Evolutionary conservation across 2,329 filamentous ascomycete species (phyloP).

Genomic region (Cercospora beticola): DNA sequence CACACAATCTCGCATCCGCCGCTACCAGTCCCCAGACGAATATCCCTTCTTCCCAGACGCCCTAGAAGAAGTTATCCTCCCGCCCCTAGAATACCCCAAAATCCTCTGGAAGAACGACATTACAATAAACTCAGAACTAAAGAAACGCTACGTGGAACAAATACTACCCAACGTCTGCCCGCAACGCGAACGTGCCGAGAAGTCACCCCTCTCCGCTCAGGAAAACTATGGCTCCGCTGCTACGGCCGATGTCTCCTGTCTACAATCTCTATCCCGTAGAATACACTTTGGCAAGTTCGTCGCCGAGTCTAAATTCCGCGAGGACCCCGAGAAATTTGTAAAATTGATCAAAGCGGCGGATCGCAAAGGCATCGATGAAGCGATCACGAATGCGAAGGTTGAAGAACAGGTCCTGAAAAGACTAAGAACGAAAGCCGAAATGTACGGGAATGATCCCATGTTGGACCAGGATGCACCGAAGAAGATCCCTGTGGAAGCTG

Average conservation of each 20-base stretch:
- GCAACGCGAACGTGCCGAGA: conserved; percentile 73
- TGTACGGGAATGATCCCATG: conserved; percentile 88
- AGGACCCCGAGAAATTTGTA: conserved; percentile 77
- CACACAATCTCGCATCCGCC: conserved; percentile 86
- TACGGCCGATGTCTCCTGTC: conserved; percentile 82
- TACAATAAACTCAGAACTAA: conserved; percentile 86
- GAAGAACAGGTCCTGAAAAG: conserved; percentile 90
- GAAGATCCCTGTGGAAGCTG: conserved; percentile 91
- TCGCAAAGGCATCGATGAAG: conserved; percentile 75
- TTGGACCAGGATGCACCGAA: conserved; percentile 50
- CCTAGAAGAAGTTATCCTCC: conserved; percentile 77
- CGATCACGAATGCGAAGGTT: conserved; percentile 86
- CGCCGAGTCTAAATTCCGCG: conserved; percentile 89
- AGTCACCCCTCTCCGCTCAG: conserved; percentile 69
- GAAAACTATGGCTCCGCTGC: conserved; percentile 96
- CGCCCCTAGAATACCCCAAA: conserved; percentile 79
- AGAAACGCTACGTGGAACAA: conserved; percentile 75
- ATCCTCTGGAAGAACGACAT: conserved; percentile 87
- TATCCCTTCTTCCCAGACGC: conserved; percentile 92
- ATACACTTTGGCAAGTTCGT: conserved; percentile 99
- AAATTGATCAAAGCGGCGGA: conserved; percentile 78
- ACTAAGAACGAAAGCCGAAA: conserved; percentile 82
- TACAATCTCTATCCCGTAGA: conserved; percentile 84
- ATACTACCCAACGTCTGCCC: conserved; percentile 83
- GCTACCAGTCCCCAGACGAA: conserved; percentile 94